Base-by-base conservation (phyloP, 2,329 filamentous ascomycete species). In the Sporothrix protearum region DNA sequence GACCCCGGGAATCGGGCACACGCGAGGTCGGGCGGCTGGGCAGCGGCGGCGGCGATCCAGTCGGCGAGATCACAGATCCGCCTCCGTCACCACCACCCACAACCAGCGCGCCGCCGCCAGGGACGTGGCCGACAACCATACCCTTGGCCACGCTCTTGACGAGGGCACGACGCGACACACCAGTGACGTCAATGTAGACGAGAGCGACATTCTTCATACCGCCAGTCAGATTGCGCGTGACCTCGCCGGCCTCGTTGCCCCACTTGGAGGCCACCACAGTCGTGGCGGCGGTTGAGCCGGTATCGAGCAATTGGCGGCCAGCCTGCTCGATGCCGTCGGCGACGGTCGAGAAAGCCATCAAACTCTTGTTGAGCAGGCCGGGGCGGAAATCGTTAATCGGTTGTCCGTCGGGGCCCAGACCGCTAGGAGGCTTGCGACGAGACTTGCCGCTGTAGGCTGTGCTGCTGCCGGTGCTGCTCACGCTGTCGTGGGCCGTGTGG, bases 111-210 rank as follows among this genome's bases (percentile, higher is more conserved):
- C 93, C 87, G 1, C 91, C 92, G 49, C 90, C 90, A 72, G 88
- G 87, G 66, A 95, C 92, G 75, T 89, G 89, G 47, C 93, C 93
- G 5, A 96, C 89, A 0, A 96, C 90, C 96, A 99, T 98, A 53
- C 96, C 94, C 83, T 97, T 97, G 25, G 94, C 96, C 0, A 98
- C 96, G 55, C 91, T 93, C 84, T 97, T 99, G 78, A 99, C 87
- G 57, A 99, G 89, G 0, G 96, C 96, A 73, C 90, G 89, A 55
- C 96, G 87, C 71, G 92, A 97, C 1, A 99, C 96, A 47, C 96
- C 96, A 0, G 94, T 91, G 1, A 96, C 95, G 77, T 99, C 96
- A 73, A 99, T 97, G 79, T 99, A 99, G 42, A 99, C 96, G 36
- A 99, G 85, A 6, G 94, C 96, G 8, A 98, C 96, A 75, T 98